Evolutionary conservation across 306 rosid genomes (phyloP).

Genomic region (Styphnolobium japonicum): DNA sequence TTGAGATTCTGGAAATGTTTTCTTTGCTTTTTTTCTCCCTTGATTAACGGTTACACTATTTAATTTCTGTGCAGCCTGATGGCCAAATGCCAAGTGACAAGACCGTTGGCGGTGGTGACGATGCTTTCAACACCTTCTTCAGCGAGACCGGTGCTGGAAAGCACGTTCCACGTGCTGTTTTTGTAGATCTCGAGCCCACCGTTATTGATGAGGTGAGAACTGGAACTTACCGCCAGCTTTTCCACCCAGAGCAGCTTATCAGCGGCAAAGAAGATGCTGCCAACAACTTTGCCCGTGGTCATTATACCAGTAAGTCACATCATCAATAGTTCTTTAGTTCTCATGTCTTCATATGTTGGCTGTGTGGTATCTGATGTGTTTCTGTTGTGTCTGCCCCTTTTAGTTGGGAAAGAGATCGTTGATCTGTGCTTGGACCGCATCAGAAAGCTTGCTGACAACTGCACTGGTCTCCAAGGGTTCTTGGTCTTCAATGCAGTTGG

Average conservation of each 20-base stretch:
- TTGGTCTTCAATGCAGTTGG: constrained; percentile 92
- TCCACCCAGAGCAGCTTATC: constrained; percentile 92
- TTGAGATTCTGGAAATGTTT: neutral
- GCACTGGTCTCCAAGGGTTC: constrained; percentile 94
- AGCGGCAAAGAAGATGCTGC: constrained; percentile 98
- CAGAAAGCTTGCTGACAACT: constrained; percentile 89
- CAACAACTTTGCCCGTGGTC: constrained; percentile 98
- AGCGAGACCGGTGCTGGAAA: constrained; percentile 94
- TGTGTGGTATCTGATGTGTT: neutral
- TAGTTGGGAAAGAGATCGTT: constrained; percentile 92
- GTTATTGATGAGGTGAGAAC: constrained; percentile 94
- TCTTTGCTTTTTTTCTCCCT: neutral
- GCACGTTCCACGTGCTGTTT: constrained; percentile 83
- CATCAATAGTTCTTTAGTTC: neutral
- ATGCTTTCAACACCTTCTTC: constrained; percentile 91
- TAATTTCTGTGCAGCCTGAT: constrained; percentile 54
- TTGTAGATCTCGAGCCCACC: constrained; percentile 90
- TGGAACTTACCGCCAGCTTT: constrained; percentile 84
- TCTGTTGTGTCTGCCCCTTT: neutral
- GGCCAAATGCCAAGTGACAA: constrained; percentile 93
- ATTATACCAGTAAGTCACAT: constrained; percentile 62
- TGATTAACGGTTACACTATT: neutral
- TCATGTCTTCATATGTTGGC: neutral
- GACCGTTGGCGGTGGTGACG: constrained; percentile 81
- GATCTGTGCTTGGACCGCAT: constrained; percentile 94